Base-by-base conservation (phyloP, 2,329 filamentous ascomycete genomes). In the Penicillium sp. region DNA sequence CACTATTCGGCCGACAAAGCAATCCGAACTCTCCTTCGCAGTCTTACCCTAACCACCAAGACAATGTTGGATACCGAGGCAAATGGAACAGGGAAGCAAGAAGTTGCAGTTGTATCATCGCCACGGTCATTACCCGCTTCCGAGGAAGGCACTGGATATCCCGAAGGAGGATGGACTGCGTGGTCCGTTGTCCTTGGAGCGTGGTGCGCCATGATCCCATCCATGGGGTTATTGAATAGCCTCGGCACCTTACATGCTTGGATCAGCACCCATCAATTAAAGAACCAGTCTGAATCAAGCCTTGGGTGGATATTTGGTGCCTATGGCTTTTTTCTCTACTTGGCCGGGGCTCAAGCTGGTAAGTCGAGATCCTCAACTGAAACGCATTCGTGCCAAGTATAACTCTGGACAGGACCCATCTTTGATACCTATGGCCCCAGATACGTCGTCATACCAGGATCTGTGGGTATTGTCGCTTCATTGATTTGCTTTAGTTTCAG, bases 101-200 rank as follows among this genome's bases (percentile, higher is more conserved):
- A 37, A 12, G 1, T 4, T 37, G 15, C 9, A 4, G 3, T 20
- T 10, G 1, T 6, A 12, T 12, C 8, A 12, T 37, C 33, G 12
- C 33, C 8, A 20, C 33, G 20, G 5, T 10, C 10, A 9, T 9
- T 3, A 12, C 1, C 12, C 12, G 2, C 33, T 20, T 18, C 33
- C 3, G 33, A 37, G 3, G 33, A 23, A 18, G n/a, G 9, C 18
- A 4, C 7, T n/a, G 24, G 33, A 5, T 65, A 62, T 49, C 72
- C 72, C 0, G 72, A 74, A 50, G 70, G 71, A 12, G 71, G 71
- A 0, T 44, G 60, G 5, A 50, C 60, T 38, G 70, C 72, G 9
- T 74, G 72, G 72, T 61, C 66, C 0, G 68, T 72, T 1, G 72
- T 72, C 1, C 48, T 69, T 0, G 72, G 70, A 9, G 65, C 68